Base-by-base conservation (phyloP, 441 rosid species). In the Geranium incanum region DNA sequence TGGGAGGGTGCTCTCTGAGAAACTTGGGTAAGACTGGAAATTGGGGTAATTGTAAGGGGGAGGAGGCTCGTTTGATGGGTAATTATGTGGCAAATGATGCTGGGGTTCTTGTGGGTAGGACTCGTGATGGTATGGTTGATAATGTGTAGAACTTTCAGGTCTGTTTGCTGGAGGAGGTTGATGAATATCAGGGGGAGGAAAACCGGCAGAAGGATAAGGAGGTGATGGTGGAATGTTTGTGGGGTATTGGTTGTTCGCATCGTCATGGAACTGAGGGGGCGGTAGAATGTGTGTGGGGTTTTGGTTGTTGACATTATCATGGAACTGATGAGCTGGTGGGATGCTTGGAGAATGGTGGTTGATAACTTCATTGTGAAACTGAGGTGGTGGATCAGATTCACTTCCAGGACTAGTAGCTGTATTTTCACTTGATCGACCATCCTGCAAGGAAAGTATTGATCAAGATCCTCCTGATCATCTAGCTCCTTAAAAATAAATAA, bases 21-120 rank as follows among this genome's bases (percentile, higher is more conserved):
- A 89, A 81, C 93, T 89, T 28, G 97, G 92, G 76, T 94, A 91
- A 45, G 96, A 87, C 41, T 94, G 98, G 79, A 94, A 90, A 75
- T 91, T 87, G 72, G 98, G 90, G 75, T 82, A 88, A 23, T 91
- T 77, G 68, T 39, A 84, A 18, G 88, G 71, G 73, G 93, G 63
- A 15, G 67, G 76, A 71, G 73, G 36, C 48, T 91, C 96, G 62
- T 89, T 84, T 64, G 92, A 69, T 68, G 80, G 84, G 82, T 85
- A 86, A 76, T 76, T 82, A 59, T 73, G 88, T 52, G 88, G 88
- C 55, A 72, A 43, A 70, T 78, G 87, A 43, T 78, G 96, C 37
- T 77, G 90, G 60, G 87, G 78, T 70, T 89, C 95, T 78, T 85
- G 98, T 16, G 81, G 78, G 79, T 85, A 86, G 76, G 86, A 67